Conservation (phyloP, 495 filamentous ascomycete species). For the Hypoxylon crocopeplum region DNA sequence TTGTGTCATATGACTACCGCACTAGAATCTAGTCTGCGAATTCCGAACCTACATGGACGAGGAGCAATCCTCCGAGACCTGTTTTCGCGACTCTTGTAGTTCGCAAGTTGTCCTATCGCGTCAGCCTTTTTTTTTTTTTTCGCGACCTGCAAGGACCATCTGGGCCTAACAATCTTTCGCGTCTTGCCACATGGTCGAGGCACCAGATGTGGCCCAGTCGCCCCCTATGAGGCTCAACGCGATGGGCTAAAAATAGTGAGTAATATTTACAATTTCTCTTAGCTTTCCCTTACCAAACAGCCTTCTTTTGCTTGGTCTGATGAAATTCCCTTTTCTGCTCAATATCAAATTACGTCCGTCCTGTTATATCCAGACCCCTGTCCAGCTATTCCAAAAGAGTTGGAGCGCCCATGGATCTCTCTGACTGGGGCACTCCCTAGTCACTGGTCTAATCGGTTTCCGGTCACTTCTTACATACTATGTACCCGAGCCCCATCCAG, state of each 20-base stretch:
- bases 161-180: slow-evolving; percentile 16
- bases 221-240: slow-evolving; percentile 28
- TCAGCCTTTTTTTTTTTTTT: slow-evolving; percentile 23
- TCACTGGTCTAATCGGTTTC: slow-evolving; percentile 39
- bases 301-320: slow-evolving; percentile 24
- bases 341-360: slow-evolving; percentile 42
- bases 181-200: slow-evolving; percentile 26
- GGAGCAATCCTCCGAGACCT: slow-evolving; percentile 10
- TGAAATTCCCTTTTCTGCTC: slow-evolving; percentile 19
- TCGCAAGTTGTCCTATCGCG: slow-evolving; percentile 17
- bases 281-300: slow-evolving; percentile 17
- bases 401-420: slow-evolving; percentile 34
- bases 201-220: slow-evolving; percentile 14
- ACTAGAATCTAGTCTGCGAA: slow-evolving; percentile 20
- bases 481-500: slow-evolving; percentile 39
- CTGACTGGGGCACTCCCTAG: slow-evolving; percentile 40
- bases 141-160: slow-evolving; percentile 2
- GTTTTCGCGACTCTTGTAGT: slow-evolving; percentile 29
- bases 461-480: slow-evolving; percentile 40
- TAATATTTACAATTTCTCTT: slow-evolving; percentile 10
- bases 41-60: slow-evolving; percentile 13
- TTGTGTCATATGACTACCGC: slow-evolving; percentile 38
- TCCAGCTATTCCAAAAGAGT: slow-evolving; percentile 42
- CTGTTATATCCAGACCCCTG: slow-evolving; percentile 45
- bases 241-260: slow-evolving; percentile 31